These are phyloP conservation scores for Rhinocladiella similis DNA, from an alignment of 2,329 filamentous ascomycete genomes.

Conservation along the genomic window DNA sequence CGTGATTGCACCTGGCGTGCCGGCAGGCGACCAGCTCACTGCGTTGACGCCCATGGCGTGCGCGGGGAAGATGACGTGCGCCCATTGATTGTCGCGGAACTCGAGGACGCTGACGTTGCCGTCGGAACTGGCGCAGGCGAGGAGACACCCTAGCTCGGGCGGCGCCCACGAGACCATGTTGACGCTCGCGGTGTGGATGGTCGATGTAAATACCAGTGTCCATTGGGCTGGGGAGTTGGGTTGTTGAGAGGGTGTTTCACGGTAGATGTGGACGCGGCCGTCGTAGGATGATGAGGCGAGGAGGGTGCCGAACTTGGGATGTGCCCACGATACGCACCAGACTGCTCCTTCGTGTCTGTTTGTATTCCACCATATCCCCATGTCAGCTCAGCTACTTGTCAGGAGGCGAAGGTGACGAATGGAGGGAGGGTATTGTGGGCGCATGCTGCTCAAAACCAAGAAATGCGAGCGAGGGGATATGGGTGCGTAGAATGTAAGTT, in stretches of 20 bases:
- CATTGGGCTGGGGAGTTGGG: conserved; percentile 52
- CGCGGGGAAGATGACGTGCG: conserved; percentile 83
- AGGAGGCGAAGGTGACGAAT: neutral
- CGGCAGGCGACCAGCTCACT: conserved; percentile 90
- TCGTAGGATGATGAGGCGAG: conserved; percentile 94
- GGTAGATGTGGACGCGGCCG: conserved; percentile 98
- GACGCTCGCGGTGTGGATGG: conserved; percentile 90
- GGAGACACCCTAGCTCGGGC: conserved; percentile 89
- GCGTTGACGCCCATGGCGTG: conserved; percentile 94
- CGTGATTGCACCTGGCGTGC: conserved; percentile 79
- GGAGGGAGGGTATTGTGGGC: conserved; percentile 25
- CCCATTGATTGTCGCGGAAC: conserved; percentile 94
- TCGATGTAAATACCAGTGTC: conserved; percentile 90
- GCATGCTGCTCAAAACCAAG: neutral
- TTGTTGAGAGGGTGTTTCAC: conserved; percentile 58
- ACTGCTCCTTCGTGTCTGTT: conserved; percentile 91
- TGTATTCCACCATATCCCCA: neutral
- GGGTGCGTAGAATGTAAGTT: neutral
- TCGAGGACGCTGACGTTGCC: conserved; percentile 92
- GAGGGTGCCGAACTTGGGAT: conserved; percentile 98
- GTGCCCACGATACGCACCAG: conserved; percentile 97
- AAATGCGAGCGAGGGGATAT: neutral
- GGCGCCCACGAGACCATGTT: conserved; percentile 98
- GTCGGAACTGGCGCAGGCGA: conserved; percentile 92
- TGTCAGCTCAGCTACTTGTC: neutral